Evolutionary conservation across 768 basidiomycete species (phyloP).

Genomic region (Mycena venus): DNA sequence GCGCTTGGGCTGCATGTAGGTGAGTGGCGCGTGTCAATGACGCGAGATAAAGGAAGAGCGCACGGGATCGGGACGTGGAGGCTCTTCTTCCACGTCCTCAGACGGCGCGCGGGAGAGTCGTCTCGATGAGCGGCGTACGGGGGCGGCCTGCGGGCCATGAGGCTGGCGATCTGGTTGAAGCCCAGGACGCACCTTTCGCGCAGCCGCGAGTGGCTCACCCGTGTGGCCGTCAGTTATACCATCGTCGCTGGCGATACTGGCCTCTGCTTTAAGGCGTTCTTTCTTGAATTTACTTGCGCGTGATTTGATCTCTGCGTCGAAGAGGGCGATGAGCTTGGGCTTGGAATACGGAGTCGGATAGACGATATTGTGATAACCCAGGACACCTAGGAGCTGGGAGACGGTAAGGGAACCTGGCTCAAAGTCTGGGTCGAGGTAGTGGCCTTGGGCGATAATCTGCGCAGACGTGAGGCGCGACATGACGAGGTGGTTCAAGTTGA

Average conservation of each 20-base stretch:
- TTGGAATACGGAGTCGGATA: slow-evolving; percentile 85
- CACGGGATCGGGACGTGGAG: slow-evolving; percentile 69
- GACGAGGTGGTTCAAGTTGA: slow-evolving; percentile 8
- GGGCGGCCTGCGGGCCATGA: slow-evolving; percentile 35
- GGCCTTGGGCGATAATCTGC: slow-evolving; percentile 79
- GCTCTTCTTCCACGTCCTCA: slow-evolving; percentile 56
- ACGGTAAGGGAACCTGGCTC: slow-evolving; percentile 82
- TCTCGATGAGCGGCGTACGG: slow-evolving; percentile 71
- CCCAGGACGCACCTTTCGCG: slow-evolving; percentile 54
- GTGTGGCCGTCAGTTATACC: slow-evolving; percentile 89
- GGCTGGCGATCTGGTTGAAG: neutral
- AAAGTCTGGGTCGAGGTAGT: slow-evolving; percentile 86
- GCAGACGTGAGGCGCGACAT: slow-evolving; percentile 88
- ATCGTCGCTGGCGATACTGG: slow-evolving; percentile 82
- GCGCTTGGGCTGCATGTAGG: slow-evolving; percentile 72
- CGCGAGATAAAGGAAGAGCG: slow-evolving; percentile 41
- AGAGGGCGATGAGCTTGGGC: slow-evolving; percentile 80
- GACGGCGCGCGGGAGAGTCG: slow-evolving; percentile 71
- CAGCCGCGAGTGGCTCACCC: slow-evolving; percentile 71
- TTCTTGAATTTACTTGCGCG: slow-evolving; percentile 69
- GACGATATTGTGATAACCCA: slow-evolving; percentile 81
- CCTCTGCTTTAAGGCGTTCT: slow-evolving; percentile 74
- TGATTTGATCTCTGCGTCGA: slow-evolving; percentile 81
- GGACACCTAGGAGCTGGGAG: slow-evolving; percentile 83
- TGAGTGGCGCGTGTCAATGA: slow-evolving; percentile 25